Conservation (phyloP, 257 asterid species). For the Rubia yunnanensis region DNA sequence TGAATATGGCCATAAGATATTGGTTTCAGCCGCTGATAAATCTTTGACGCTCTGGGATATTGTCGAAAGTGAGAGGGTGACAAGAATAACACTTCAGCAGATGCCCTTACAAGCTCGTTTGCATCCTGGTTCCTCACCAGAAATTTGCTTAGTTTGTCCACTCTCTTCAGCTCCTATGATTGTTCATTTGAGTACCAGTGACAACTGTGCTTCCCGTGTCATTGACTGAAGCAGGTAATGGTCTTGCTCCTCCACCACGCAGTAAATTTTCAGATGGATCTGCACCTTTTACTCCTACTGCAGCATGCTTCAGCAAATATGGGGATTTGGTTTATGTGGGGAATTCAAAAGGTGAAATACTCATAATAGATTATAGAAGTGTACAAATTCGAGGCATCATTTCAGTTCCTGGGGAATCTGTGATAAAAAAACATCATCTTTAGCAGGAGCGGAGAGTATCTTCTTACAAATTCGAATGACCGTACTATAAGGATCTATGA, state of each 20-base stretch:
- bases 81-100: constrained; percentile 51
- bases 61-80: constrained; percentile 66
- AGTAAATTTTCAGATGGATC: constrained; percentile 73
- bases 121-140: constrained; percentile 76
- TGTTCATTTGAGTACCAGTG: constrained; percentile 47
- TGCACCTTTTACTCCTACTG: constrained; percentile 68
- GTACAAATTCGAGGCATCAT: constrained; percentile 46
- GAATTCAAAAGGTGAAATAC: constrained; percentile 83
- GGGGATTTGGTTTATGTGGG: constrained; percentile 87
- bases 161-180: constrained; percentile 86
- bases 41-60: constrained; percentile 89
- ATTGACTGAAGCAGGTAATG: constrained; percentile 40
- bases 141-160: constrained; percentile 78
- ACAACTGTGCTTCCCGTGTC: constrained; percentile 61
- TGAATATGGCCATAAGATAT: constrained; percentile 66
- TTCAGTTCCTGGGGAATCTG: constrained; percentile 57
- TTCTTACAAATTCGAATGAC: constrained; percentile 78
- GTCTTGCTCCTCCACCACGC: constrained; percentile 40
- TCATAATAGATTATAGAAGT: constrained; percentile 48
- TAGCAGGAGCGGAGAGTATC: constrained; percentile 75
- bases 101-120: constrained; percentile 74
- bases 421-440: constrained; percentile 72
- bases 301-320: constrained; percentile 76
- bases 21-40: constrained; percentile 80
- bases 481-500: constrained; percentile 71